Evolutionary conservation across 768 basidiomycete genomes (phyloP).

Genomic region (Mycena vulgaris): DNA sequence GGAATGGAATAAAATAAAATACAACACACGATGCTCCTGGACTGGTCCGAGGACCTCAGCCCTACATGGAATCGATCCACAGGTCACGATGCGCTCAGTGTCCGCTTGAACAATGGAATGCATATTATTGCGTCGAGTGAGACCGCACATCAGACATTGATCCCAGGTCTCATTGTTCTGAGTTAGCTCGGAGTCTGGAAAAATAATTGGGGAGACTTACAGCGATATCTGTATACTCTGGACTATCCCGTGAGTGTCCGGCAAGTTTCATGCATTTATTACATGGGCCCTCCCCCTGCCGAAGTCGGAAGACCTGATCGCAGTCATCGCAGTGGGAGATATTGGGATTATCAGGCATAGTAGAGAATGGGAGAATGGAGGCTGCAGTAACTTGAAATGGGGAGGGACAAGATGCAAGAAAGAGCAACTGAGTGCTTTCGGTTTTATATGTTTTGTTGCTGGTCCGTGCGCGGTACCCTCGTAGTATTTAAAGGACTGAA

Average conservation of each 20-base stretch:
- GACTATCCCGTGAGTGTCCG: background rate
- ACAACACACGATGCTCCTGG: background rate
- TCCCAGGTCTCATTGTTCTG: constrained; percentile 8
- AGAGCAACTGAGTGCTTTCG: background rate
- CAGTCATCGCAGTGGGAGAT: background rate
- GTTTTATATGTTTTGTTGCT: constrained; percentile 5
- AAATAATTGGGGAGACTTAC: background rate
- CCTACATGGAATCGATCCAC: background rate
- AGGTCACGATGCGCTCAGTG: background rate
- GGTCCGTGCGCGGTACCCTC: constrained; percentile 1
- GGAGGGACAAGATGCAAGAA: too few species aligned
- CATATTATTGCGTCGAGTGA: constrained; percentile 20
- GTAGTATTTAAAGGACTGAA: constrained; percentile 5
- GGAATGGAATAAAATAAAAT: background rate
- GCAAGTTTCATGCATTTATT: constrained; percentile 9
- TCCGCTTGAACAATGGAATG: background rate
- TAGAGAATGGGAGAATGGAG: too few species aligned
- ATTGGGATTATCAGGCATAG: too few species aligned
- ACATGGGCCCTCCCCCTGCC: background rate
- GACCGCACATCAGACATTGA: constrained; percentile 13
- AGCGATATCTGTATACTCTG: background rate
- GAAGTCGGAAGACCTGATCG: background rate
- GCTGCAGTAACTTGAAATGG: too few species aligned
- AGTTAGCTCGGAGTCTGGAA: background rate
- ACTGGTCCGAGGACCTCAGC: background rate